phyloP scores from a whole-genome alignment of 202 grass and related monocot species.

The Eragrostis tef region DNA sequence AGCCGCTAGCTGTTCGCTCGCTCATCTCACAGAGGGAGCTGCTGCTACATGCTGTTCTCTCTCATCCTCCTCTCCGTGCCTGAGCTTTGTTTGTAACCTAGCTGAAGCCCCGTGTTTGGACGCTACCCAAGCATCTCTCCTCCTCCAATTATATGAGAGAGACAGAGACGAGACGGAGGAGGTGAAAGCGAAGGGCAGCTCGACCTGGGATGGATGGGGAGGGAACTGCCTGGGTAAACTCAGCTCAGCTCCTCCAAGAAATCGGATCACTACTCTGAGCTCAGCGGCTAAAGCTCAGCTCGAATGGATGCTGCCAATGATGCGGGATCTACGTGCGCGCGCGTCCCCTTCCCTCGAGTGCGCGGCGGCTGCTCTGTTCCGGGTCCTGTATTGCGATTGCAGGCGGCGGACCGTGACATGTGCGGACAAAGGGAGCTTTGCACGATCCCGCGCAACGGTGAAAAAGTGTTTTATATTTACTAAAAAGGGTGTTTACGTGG shows the following conservation, averaged over 20 bases:
- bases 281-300: no score
- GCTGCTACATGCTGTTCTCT: neutral
- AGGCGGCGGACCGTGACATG: conserved; percentile 8
- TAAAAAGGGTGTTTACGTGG: no score
- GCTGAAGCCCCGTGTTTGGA: conserved; percentile 6
- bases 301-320: no score
- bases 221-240: neutral
- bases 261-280: neutral
- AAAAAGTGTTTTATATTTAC: no score
- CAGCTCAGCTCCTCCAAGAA: no score
- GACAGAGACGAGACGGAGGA: neutral
- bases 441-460: neutral
- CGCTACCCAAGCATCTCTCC: neutral
- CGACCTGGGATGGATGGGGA: neutral
- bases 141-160: conserved; percentile 46
- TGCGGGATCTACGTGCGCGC: neutral
- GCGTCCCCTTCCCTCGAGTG: neutral
- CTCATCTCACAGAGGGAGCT: no score
- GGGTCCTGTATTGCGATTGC: neutral
- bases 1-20: neutral
- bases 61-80: neutral
- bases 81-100: conserved; percentile 3
- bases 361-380: neutral
- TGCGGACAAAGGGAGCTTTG: neutral
- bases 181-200: conserved; percentile 4